Base-by-base conservation (phyloP, 1,139 yeast genomes). In the Yamadazyma dushanensis region DNA sequence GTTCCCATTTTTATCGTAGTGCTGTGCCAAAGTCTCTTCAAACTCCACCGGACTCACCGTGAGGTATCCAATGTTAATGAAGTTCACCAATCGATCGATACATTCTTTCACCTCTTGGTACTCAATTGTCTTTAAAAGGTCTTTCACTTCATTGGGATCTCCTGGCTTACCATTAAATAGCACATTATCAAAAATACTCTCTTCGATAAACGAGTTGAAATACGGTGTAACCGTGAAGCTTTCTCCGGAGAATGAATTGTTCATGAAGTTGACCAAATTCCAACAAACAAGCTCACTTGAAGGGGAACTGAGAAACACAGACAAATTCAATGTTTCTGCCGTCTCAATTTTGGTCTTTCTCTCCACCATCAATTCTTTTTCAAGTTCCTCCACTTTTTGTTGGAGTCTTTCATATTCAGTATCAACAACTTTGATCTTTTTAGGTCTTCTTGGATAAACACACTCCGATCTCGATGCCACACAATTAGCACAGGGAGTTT, bases 251-350 rank as follows among this genome's bases (percentile, higher is more conserved):
- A 31, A 10, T 9, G 43, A 16, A 17, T 25, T 21, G 23, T 26
- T 37, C 19, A 47, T 45, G 33, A 52, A 53, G 26, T 51, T 54
- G 9, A 51, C 50, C 18, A 60, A 39, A 31, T 55, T 57, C 61
- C 61, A 58, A 26, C 59, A 51, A 3, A 60, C 49, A 11, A 60
- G 40, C 33, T 60, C 65, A 38, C 55, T 38, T 1, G 62, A 50
- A 1, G 59, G 61, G 3, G 61, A 57, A 1, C 57, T 57, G 13
- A 60, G 38, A 36, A 53, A 46, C 6, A 57, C 46, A 3, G 59
- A 46, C 3, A 54, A 31, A 20, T 43, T 38, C 8, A 45, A 29
- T 23, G 41, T 36, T 3, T 23, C 28, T 10, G 21, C 13, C n/a
- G 13, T 27, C 16, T 34, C 4, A 16, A 16, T 31, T 16, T 28